phyloP scores from a whole-genome alignment of 108 stramenopile genomes.

The Cylindrotheca closterium region DNA sequence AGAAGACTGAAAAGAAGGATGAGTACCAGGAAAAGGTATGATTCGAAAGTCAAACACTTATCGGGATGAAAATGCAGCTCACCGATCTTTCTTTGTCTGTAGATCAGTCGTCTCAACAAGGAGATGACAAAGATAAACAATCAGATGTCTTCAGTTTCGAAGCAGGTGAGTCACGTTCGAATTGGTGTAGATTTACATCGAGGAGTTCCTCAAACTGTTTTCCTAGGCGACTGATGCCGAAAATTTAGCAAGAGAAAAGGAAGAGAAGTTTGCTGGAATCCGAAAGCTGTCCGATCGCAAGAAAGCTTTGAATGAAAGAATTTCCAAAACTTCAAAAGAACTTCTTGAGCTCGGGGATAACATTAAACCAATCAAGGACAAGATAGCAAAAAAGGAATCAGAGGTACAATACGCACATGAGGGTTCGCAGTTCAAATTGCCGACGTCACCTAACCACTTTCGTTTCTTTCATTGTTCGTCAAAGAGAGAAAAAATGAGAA shows the following conservation, averaged over 20 bases:
- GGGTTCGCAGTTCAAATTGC: not conserved
- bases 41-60: not conserved
- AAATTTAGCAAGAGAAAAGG: slow-evolving; percentile 49
- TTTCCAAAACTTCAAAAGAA: not conserved
- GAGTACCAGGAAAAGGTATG: slow-evolving; percentile 35
- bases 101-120: slow-evolving; percentile 66
- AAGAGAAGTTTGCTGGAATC: slow-evolving; percentile 59
- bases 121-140: slow-evolving; percentile 61
- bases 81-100: not conserved
- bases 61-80: slow-evolving; percentile 2
- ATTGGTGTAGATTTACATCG: too few relatives aligned
- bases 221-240: slow-evolving; percentile 31
- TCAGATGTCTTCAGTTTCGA: slow-evolving; percentile 12
- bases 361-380: not conserved
- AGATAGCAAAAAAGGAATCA: not conserved
- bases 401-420: not conserved
- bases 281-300: slow-evolving; percentile 47
- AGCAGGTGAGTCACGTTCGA: slow-evolving; percentile 6
- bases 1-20: slow-evolving; percentile 52
- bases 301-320: slow-evolving; percentile 39
- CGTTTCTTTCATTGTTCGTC: not conserved
- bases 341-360: slow-evolving; percentile 3
- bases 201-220: too few relatives aligned
- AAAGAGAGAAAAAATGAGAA: not conserved
- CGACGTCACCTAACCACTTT: not conserved